Conservation (phyloP, 2,329 filamentous ascomycete species). For the Parafenestella ontariensis region DNA sequence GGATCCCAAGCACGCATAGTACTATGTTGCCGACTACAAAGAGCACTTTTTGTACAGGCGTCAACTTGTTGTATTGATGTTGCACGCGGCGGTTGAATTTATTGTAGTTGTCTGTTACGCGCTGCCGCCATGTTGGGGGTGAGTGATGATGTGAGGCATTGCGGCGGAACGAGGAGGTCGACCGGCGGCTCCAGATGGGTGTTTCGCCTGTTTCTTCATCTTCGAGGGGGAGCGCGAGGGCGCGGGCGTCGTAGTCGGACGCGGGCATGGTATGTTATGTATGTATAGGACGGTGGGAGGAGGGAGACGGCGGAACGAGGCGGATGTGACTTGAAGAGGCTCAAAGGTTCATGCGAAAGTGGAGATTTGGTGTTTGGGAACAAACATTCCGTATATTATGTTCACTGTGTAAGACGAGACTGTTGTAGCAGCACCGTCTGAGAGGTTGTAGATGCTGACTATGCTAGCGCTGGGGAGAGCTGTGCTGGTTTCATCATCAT, state of each 20-base stretch:
- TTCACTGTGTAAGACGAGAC: neutral
- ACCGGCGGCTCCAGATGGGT: constrained; percentile 61
- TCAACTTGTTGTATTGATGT: constrained; percentile 63
- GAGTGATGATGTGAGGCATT: constrained; percentile 43
- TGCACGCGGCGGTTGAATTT: constrained; percentile 56
- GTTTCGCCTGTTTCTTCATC: constrained; percentile 56
- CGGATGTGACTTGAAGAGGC: constrained; percentile 12
- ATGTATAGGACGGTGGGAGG: too few relatives aligned
- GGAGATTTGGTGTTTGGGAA: constrained; percentile 5
- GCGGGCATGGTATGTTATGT: constrained; percentile 46
- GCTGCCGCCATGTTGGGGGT: constrained; percentile 45
- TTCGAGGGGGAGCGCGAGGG: constrained; percentile 60
- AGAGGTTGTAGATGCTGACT: constrained; percentile 8
- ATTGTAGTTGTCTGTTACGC: constrained; percentile 52
- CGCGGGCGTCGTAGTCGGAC: constrained; percentile 60
- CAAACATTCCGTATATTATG: constrained; percentile 16
- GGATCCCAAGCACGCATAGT: constrained; percentile 64
- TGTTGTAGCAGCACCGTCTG: neutral
- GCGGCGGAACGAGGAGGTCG: constrained; percentile 49
- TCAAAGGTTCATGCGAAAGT: constrained; percentile 1
- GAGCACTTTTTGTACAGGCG: constrained; percentile 67
- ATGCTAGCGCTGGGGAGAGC: constrained; percentile 16
- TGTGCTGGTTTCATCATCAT: constrained; percentile 30
- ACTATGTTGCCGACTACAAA: constrained; percentile 61
- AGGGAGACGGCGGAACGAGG: constrained; percentile 12